Conservation (phyloP, 2,329 filamentous ascomycete genomes). For the Monilinia laxa region DNA sequence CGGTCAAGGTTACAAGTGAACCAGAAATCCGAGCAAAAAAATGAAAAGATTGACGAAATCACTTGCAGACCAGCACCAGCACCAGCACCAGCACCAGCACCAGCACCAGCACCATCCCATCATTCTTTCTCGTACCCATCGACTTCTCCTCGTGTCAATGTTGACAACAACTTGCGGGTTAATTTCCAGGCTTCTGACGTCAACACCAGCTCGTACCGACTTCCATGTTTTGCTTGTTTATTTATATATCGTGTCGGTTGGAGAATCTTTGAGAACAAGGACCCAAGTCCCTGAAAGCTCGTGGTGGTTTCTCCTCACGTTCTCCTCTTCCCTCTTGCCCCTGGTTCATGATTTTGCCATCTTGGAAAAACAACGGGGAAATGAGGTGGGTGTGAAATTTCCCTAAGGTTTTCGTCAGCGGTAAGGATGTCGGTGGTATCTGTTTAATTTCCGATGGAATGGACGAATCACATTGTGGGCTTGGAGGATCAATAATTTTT, state of each 20-base stretch:
- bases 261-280: background rate
- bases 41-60: background rate
- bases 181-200: slow-evolving; percentile 9
- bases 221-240: background rate
- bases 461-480: slow-evolving; percentile 11
- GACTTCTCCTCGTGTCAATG: background rate
- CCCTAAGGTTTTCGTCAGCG: background rate
- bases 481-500: background rate
- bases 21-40: background rate
- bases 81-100: too few species aligned
- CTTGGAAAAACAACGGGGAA: slow-evolving; percentile 13
- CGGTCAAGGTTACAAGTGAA: slow-evolving; percentile 4
- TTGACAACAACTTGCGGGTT: background rate
- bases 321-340: background rate
- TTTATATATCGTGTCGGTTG: background rate
- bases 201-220: background rate
- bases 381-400: background rate
- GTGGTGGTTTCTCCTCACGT: background rate
- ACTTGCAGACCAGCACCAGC: background rate
- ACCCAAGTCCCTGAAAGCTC: slow-evolving; percentile 4
- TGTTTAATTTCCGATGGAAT: slow-evolving; percentile 14
- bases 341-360: background rate
- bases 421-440: background rate
- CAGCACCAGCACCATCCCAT: background rate
- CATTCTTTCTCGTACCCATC: background rate